Evolutionary conservation across 2,329 filamentous ascomycete genomes (phyloP), one percentile per base, ranked within the genome.

Genomic region (Aureobasidium sp.): DNA sequence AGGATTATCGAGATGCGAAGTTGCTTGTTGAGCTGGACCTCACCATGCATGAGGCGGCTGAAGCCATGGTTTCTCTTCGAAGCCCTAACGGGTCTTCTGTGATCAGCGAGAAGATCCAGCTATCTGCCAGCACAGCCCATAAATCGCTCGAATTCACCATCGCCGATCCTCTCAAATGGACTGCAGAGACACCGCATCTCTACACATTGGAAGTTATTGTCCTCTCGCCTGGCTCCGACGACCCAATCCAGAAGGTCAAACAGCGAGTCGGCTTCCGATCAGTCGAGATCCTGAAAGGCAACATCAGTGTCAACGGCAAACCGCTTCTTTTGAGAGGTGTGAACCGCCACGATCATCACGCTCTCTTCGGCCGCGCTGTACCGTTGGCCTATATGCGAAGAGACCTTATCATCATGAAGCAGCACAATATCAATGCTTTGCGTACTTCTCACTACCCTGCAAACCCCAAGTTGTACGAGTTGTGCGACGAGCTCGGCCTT

Each of bases 331-430:
- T 88, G 57, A 75, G 79, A 24, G 84, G 84, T 14, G 79, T 81
- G 14, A 87, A 87, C 63, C 72, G 84, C 14, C 85, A 88, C 61
- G 85, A 88, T 54, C 84, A 88, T 60, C 83, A 88, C 60, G 81
- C 82, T 0, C 68, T 70, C 10, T 75, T 76, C 24, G 84, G 84
- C 3, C 79, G 84, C 0, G 75, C 82, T 0, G 81, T 86, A 0
- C 81, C 83, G 0, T 66, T 79, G 6, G 78, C 83, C 1, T 84
- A 78, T 21, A 77, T 85, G 62, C 76, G 76, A 57, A 66, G 72
- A 12, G 84, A 88, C 58, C 70, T 88, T 1, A 61, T 83, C 2
- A 69, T 81, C 3, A 88, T 88, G 83, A 88, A 88, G 66, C 71
- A 68, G 6, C 77, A 85, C 70, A 87, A 87, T 60, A 76, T 88